Evolutionary conservation across 1,284 basidiomycete species (phyloP), one percentile per base, ranked within the genome.

Genomic region (Stygiomarasmius scandens): DNA sequence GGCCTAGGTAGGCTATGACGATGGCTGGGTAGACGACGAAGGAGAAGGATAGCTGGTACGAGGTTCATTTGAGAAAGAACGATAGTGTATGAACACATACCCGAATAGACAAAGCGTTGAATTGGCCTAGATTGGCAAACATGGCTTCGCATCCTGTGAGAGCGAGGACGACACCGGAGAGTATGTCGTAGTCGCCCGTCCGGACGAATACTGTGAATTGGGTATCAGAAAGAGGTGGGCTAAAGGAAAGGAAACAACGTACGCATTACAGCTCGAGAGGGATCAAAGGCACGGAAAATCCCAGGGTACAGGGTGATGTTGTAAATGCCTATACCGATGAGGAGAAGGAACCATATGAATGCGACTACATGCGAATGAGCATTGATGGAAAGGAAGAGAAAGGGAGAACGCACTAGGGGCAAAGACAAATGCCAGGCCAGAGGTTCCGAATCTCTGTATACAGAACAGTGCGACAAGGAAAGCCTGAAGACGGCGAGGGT

Each of bases 71-170:
- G 14, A 27, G 22, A 9, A 20, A 6, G 2, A 51, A 34, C 29
- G 82, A 53, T 36, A 12, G 24, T 55, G 19, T 3, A 29, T 61
- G 22, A 82, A 77, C 84, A 64, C 67, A 29, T 55, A 78, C 78
- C 64, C 78, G 77, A 48, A 86, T 85, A 6, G 83, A 83, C 8
- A 69, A 49, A 12, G 76, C 79, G 65, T 84, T 85, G 71, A 89
- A 89, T 63, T 87, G 86, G 2, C 84, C 85, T 14, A 89, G 74
- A 62, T 85, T 86, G 36, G 85, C 86, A 68, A 88, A 89, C 50
- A 88, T 71, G 2, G 86, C 87, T 67, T 90, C 87, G 60, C 81
- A 85, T 1, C 87, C 87, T 0, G 87, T 89, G 20, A 89, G 63
- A 0, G 82, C 78, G 1, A 90, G 77, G 5, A 90, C 68, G 1